These are phyloP conservation scores for Hagleromyces aurorensis DNA, from an alignment of 805 yeast genomes.

Conservation along the genomic window DNA sequence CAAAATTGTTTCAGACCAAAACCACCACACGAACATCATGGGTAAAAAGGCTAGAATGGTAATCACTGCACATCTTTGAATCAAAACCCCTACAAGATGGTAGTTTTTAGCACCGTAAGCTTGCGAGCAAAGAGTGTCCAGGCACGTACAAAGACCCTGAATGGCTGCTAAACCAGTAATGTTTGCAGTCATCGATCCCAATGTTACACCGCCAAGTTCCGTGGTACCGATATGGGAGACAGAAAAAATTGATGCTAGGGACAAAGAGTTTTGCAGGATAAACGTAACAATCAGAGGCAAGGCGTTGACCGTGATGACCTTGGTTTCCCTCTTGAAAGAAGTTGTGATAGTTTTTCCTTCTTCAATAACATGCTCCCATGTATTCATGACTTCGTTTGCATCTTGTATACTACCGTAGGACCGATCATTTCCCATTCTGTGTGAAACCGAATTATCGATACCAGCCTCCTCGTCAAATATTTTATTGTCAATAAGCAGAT, in stretches of 20 bases:
- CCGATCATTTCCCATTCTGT: no score
- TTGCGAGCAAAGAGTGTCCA: conserved; percentile 73
- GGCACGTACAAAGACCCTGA: conserved; percentile 71
- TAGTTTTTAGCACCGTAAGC: conserved; percentile 64
- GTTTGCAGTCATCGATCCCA: conserved; percentile 72
- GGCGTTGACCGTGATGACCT: conserved; percentile 38
- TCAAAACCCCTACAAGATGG: conserved; percentile 58
- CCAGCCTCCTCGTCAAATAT: conserved; percentile 7
- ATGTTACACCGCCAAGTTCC: conserved; percentile 67
- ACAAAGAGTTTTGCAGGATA: conserved; percentile 60
- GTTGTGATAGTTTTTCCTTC: conserved; percentile 24
- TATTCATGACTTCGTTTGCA: conserved; percentile 16
- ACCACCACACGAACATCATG: conserved; percentile 53
- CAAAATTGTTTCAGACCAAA: conserved; percentile 45
- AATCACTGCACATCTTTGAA: conserved; percentile 58
- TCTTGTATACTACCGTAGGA: conserved; percentile 11
- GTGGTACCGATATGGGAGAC: conserved; percentile 67
- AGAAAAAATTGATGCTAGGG: conserved; percentile 69
- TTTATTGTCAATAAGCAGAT: conserved; percentile 28
- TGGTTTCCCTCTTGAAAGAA: conserved; percentile 37
- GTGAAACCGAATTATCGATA: no score
- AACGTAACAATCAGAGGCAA: conserved; percentile 62
- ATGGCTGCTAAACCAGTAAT: conserved; percentile 68
- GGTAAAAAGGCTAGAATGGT: conserved; percentile 48
- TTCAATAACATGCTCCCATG: conserved; percentile 29